Base-by-base conservation (phyloP, 2,329 filamentous ascomycete genomes). In the Fusarium marasasianum region DNA sequence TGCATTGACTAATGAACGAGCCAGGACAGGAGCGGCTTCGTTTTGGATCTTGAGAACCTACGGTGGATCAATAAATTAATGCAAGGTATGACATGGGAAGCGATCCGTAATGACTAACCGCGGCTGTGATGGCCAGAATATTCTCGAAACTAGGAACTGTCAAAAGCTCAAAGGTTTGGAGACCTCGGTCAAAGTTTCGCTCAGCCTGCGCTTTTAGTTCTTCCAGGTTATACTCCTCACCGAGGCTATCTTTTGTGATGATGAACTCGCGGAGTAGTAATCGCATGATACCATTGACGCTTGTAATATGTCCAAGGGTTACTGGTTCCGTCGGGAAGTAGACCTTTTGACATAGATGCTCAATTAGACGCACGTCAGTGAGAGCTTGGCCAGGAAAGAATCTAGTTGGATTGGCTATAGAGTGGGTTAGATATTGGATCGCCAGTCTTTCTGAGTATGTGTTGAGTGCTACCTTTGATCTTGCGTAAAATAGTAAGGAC, bases 301-400 rank as follows among this genome's bases (percentile, higher is more conserved):
- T 60, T 1, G 73, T 72, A 3, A 67, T 37, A 5, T 74, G 73
- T 0, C 71, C 71, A 3, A 74, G 54, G 13, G 74, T 70, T 3
- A 71, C 67, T 8, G 74, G 68, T 12, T 69, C 71, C 5, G 65
- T 74, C 8, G 74, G 73, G 20, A 76, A 76, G 26, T 76, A 76
- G 18, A 72, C 65, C 3, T 51, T 67, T 41, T 76, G 74, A 18
- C 74, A 76, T 1, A 76, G 11, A 17, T 60, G 54, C 29, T 76
- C 74, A 20, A 76, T 57, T 1, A 76, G 38, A 4, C 31, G 45
- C 18, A 38, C 20, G 6, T 76, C 68, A 12, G 64, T 64, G 6
- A 76, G 33, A 3, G 69, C 48, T 10, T 74, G 71, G 0, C 71
- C 74, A 3, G 73, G 70, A 6, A 76, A 38, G 10, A 74, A 66